Conservation (phyloP, 495 filamentous ascomycete species). For the Rhypophila decipiens region DNA sequence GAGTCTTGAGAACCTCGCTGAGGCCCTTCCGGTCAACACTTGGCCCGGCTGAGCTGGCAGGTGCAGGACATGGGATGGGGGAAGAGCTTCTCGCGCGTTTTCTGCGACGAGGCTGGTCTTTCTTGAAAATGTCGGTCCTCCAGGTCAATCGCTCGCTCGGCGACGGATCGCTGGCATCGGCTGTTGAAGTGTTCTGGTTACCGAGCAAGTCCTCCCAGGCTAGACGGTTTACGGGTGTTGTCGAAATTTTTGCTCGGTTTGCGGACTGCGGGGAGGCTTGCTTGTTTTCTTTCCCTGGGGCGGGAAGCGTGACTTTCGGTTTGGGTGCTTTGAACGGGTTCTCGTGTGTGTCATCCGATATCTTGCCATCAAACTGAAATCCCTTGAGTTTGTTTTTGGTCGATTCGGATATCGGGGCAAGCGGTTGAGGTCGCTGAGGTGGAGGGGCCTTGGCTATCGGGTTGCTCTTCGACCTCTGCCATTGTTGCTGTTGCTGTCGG, state of each 20-base stretch:
- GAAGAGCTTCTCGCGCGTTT: conserved; percentile 82
- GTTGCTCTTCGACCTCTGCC: conserved; percentile 44
- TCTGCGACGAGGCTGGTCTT: conserved; percentile 45
- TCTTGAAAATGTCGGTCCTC: conserved; percentile 37
- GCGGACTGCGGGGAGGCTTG: conserved; percentile 7
- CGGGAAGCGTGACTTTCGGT: conserved; percentile 4
- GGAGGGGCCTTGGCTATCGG: conserved; percentile 28
- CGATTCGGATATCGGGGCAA: conserved; percentile 39
- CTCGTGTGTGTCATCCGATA: conserved; percentile 8
- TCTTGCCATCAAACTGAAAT: conserved; percentile 34
- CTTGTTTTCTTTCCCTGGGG: conserved; percentile 10
- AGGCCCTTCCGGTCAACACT: conserved; percentile 43
- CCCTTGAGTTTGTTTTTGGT: conserved; percentile 45
- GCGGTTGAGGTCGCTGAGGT: conserved; percentile 17
- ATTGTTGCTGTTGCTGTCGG: conserved; percentile 30
- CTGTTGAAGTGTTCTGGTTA: conserved; percentile 46
- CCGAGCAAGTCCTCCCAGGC: conserved; percentile 77
- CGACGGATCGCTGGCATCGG: conserved; percentile 37
- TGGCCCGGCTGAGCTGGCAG: conserved; percentile 22
- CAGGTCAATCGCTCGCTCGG: conserved; percentile 38
- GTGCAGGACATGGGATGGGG: conserved; percentile 60
- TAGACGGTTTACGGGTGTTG: conserved; percentile 68
- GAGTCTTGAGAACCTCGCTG: conserved; percentile 58
- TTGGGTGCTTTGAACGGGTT: conserved; percentile 1
- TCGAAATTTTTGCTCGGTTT: conserved; percentile 43